Conservation (phyloP, 176 grass and related monocot genomes). For the Puya raimondii region DNA sequence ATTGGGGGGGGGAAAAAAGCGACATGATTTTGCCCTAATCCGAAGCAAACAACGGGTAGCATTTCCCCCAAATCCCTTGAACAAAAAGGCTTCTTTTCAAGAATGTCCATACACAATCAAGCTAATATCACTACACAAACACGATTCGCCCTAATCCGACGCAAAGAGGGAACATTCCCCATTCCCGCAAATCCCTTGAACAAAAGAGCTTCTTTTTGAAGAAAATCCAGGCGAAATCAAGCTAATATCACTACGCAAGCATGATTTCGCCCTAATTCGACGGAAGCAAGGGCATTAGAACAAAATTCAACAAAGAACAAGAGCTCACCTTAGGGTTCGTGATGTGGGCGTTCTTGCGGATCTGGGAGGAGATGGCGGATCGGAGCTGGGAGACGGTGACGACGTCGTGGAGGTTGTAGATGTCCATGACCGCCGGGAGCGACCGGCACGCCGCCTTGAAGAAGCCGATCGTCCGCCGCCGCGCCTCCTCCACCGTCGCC, state of each 20-base stretch:
- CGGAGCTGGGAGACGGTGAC: slow-evolving; percentile 74
- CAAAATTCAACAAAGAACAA: too few species aligned
- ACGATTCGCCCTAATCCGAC: background rate
- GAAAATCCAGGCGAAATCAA: too few species aligned
- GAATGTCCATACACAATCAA: too few species aligned
- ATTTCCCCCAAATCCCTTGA: too few species aligned
- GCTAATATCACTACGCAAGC: too few species aligned
- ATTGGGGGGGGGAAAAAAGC: too few species aligned
- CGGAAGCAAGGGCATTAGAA: too few species aligned
- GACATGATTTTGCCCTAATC: too few species aligned
- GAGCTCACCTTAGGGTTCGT: slow-evolving; percentile 54
- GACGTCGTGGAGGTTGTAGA: slow-evolving; percentile 82
- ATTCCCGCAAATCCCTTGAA: background rate
- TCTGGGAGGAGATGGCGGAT: slow-evolving; percentile 56
- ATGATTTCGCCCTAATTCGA: too few species aligned
- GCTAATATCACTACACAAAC: background rate
- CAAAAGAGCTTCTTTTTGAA: too few species aligned
- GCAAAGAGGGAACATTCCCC: background rate
- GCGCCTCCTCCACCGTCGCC: slow-evolving; percentile 59
- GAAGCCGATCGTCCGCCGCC: slow-evolving; percentile 71
- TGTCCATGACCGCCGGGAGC: slow-evolving; percentile 74
- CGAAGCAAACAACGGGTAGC: too few species aligned
- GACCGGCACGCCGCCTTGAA: slow-evolving; percentile 84
- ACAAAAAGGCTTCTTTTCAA: too few species aligned
- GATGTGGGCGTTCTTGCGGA: slow-evolving; percentile 61